Evolutionary conservation across 768 basidiomycete genomes (phyloP), one percentile per base, ranked within the genome.

Genomic region (Grammothele lineata): DNA sequence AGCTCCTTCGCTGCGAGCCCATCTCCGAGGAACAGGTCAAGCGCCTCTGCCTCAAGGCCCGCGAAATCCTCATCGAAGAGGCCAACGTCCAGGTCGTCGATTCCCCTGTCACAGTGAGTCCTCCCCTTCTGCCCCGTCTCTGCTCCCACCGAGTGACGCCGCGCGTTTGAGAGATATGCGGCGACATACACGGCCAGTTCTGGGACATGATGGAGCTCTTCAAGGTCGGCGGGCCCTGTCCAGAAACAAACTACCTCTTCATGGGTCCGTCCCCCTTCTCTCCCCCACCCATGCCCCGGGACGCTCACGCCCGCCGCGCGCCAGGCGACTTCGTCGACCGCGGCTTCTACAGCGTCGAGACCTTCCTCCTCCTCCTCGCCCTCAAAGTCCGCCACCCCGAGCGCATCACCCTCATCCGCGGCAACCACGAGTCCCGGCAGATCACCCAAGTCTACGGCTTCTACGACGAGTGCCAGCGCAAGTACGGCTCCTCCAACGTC

Each of bases 321-420:
- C 11, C 70, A 95, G 93, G 94, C 52, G 95, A 97, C 70, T 98
- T 97, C 63, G 95, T 97, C 56, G 95, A 98, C 69, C 84, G 95
- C 44, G 95, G 95, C 25, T 96, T 92, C 71, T 97, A 96, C 74
- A 86, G 83, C 63, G 92, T 97, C 48, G 95, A 98, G 63, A 97
- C 95, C 0, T 95, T 97, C 64, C 79, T 96, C 17, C 81, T 98
- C 37, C 79, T 97, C 17, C 81, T 98, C 55, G 92, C 93, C 0
- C 81, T 96, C 63, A 99, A 99, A 67, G 89, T 95, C 51, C 90
- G 95, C 18, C 97, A 96, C 66, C 95, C 94, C 22, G 95, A 97
- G 62, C 85, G 93, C 43, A 95, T 98, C 64, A 96, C 92, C 0
- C 84, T 98, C 54, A 94, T 98, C 53, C 80, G 95, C 37, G 95